Percentiles rank a stretch among this genome's conserved stretches.
Evolutionary conservation across 352 stramenopile species (phyloP).

Genomic region (Pythium phragmiticola): DNA sequence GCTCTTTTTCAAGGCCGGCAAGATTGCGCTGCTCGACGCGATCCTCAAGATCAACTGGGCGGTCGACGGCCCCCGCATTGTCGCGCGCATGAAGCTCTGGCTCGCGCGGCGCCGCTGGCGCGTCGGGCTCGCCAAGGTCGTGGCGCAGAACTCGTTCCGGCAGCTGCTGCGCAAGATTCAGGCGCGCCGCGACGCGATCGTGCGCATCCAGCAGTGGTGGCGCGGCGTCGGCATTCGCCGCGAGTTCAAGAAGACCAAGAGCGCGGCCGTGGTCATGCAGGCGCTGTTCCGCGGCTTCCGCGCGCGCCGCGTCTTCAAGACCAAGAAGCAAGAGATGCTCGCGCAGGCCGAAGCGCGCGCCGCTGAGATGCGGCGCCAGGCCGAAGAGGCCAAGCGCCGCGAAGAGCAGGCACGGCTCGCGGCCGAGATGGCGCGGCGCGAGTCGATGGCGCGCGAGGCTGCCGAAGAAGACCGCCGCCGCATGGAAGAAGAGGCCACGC

Average conservation of each 20-base stretch:
- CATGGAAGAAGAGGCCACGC: constrained; percentile 72
- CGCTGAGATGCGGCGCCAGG: constrained; percentile 67
- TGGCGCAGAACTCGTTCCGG: constrained; percentile 58
- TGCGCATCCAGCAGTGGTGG: constrained; percentile 86
- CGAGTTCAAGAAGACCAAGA: constrained; percentile 82
- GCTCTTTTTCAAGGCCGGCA: constrained; percentile 73
- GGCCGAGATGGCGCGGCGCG: constrained; percentile 52
- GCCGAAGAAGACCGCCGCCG: constrained; percentile 58
- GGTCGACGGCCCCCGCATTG: constrained; percentile 54
- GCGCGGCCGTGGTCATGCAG: constrained; percentile 68
- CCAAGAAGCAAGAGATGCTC: constrained; percentile 86
- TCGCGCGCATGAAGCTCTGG: constrained; percentile 68
- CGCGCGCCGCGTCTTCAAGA: constrained; percentile 73
- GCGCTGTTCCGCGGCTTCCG: constrained; percentile 78
- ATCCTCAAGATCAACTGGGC: constrained; percentile 80
- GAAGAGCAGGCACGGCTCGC: constrained; percentile 70
- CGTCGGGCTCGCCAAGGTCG: constrained; percentile 63
- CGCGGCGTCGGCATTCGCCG: constrained; percentile 67
- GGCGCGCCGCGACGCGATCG: constrained; percentile 55
- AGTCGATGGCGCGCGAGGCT: constrained; percentile 52
- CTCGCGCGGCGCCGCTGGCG: constrained; percentile 70
- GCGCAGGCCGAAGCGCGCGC: constrained; percentile 70
- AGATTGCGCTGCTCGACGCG: constrained; percentile 71
- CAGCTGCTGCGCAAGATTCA: constrained; percentile 57
- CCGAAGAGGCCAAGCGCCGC: constrained; percentile 78